Evolutionary conservation across 257 asterid species (phyloP).

Genomic region (Sherardia arvensis): DNA sequence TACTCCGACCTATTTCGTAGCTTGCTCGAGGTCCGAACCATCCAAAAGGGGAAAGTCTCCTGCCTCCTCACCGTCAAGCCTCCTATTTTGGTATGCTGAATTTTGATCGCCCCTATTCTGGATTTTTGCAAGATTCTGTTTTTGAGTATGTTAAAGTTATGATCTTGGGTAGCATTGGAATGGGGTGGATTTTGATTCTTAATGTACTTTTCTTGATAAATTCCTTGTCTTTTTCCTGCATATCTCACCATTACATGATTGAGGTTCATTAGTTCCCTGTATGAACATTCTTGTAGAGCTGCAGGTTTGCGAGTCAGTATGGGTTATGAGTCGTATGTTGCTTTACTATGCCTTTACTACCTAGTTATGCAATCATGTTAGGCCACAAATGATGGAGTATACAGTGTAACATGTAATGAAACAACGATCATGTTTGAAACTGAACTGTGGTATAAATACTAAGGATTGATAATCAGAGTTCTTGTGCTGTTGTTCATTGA

Average conservation of each 20-base stretch:
- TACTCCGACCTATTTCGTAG: slow-evolving; percentile 50
- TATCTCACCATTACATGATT: not conserved
- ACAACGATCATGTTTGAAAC: not conserved
- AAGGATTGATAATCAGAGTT: not conserved
- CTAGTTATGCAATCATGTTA: not conserved
- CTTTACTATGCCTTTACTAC: not conserved
- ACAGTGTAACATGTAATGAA: not conserved
- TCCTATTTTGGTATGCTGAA: slow-evolving; percentile 46
- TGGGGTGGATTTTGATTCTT: not conserved
- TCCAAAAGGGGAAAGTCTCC: slow-evolving; percentile 58
- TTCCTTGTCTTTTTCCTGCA: not conserved
- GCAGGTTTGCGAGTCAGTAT: not conserved
- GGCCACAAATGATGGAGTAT: not conserved
- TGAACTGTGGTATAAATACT: not conserved
- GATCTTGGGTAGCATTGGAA: slow-evolving; percentile 1
- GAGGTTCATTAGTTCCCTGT: not conserved
- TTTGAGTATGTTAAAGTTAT: not conserved
- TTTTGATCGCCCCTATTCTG: not conserved
- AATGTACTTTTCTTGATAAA: not conserved
- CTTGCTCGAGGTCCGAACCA: slow-evolving; percentile 38
- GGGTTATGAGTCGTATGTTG: not conserved
- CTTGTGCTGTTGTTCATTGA: too few relatives aligned
- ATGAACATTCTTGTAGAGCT: not conserved
- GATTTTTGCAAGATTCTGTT: not conserved
- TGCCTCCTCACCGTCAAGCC: slow-evolving; percentile 52